Evolutionary conservation across 2,329 filamentous ascomycete species (phyloP).

Genomic region (Waltergamsia citrina): DNA sequence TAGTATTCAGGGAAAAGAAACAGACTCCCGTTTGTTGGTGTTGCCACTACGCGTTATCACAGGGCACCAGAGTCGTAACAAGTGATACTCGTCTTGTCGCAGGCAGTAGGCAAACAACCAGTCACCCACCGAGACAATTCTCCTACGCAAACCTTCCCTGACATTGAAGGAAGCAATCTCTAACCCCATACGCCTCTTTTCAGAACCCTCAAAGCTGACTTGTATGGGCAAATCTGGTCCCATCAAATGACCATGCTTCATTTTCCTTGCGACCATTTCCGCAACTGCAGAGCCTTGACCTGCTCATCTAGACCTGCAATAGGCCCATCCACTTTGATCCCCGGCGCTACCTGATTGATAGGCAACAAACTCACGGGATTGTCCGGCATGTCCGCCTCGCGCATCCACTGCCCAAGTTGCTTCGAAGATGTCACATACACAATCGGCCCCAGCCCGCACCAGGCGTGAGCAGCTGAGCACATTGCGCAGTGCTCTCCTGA

Average conservation of each 20-base stretch:
- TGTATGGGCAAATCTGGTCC: too few species aligned
- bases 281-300: conserved; percentile 16
- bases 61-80: too few species aligned
- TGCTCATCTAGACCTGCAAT: conserved; percentile 16
- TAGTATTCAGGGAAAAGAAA: too few species aligned
- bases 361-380: conserved; percentile 12
- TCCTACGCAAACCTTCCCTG: too few species aligned
- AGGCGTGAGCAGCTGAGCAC: conserved; percentile 24
- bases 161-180: too few species aligned
- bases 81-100: too few species aligned
- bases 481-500: conserved; percentile 27
- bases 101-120: too few species aligned
- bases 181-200: too few species aligned
- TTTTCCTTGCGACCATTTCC: conserved; percentile 2
- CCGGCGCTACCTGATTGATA: conserved; percentile 19
- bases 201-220: too few species aligned
- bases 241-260: background rate
- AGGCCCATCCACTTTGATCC: conserved; percentile 17
- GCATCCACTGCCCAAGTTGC: conserved; percentile 17
- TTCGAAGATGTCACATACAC: conserved; percentile 20
- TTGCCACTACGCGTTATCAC: too few species aligned
- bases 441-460: conserved; percentile 22
- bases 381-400: conserved; percentile 13
- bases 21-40: too few species aligned
- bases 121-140: too few species aligned